A percentile compares a stretch with the other conserved stretches of the same genome.
Evolutionary conservation across 2,329 filamentous ascomycete species (phyloP).

Genomic region (Calonectria montana): DNA sequence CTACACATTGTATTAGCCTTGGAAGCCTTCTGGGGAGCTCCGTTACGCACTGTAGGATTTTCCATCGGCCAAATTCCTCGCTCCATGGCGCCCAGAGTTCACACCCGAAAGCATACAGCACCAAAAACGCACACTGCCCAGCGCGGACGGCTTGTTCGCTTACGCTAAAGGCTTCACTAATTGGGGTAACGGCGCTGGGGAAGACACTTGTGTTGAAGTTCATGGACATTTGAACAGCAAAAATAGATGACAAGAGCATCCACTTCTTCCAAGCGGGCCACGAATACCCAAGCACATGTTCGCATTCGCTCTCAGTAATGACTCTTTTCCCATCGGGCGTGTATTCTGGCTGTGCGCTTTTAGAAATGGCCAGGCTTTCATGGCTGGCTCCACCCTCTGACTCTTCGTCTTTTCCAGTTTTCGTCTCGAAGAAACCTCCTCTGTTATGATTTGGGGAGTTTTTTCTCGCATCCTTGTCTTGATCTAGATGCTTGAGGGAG

Average conservation of each 20-base stretch:
- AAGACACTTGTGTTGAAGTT: constrained; percentile 81
- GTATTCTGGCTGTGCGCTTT: not conserved
- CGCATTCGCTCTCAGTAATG: not conserved
- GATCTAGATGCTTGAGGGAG: not conserved
- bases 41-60: not conserved
- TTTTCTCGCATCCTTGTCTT: not conserved
- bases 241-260: constrained; percentile 75
- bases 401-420: not conserved
- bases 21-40: too few species aligned
- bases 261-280: constrained; percentile 66
- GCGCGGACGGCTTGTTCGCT: not conserved
- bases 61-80: not conserved
- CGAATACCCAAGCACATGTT: not conserved
- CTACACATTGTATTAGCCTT: not conserved
- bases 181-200: constrained; percentile 73
- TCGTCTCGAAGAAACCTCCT: not conserved
- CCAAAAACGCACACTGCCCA: not conserved
- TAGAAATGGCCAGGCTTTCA: not conserved
- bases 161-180: constrained; percentile 47
- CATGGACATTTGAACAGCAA: constrained; percentile 78
- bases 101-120: not conserved
- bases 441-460: too few species aligned
- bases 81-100: not conserved
- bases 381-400: not conserved
- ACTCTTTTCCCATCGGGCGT: not conserved